Evolutionary conservation across 768 basidiomycete species (phyloP).

Genomic region (Pluteus cervinus): DNA sequence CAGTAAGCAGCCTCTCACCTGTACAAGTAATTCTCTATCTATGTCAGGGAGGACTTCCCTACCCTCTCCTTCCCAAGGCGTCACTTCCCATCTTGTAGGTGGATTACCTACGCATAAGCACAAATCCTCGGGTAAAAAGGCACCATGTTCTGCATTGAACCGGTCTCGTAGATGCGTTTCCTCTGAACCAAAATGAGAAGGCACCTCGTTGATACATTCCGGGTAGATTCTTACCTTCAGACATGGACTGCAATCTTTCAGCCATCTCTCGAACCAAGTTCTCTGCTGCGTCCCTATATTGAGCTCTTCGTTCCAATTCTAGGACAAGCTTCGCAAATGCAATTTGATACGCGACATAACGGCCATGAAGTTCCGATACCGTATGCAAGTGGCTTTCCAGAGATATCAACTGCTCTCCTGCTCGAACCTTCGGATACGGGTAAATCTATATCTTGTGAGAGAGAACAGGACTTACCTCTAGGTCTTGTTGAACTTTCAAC

Average conservation of each 20-base stretch:
- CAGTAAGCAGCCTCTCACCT: no score
- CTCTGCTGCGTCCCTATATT: slow-evolving; percentile 62
- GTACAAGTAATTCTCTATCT: slow-evolving; percentile 48
- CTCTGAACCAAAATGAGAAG: slow-evolving; percentile 36
- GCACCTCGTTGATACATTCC: not conserved
- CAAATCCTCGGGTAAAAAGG: slow-evolving; percentile 71
- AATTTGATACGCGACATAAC: slow-evolving; percentile 62
- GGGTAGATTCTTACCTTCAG: slow-evolving; percentile 44
- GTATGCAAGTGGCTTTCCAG: slow-evolving; percentile 58
- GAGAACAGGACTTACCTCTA: slow-evolving; percentile 45
- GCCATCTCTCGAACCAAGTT: slow-evolving; percentile 62
- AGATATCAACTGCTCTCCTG: no score
- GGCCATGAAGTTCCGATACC: slow-evolving; percentile 58
- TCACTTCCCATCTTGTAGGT: slow-evolving; percentile 68
- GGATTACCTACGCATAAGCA: slow-evolving; percentile 72
- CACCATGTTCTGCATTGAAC: slow-evolving; percentile 71
- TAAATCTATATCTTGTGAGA: not conserved
- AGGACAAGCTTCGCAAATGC: slow-evolving; percentile 71
- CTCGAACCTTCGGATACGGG: no score
- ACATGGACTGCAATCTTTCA: slow-evolving; percentile 56
- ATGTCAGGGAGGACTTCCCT: slow-evolving; percentile 59
- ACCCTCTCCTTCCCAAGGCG: slow-evolving; percentile 48
- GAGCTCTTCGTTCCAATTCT: slow-evolving; percentile 64
- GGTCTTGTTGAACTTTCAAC: slow-evolving; percentile 59
- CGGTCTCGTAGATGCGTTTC: slow-evolving; percentile 57